phyloP scores from a whole-genome alignment of 208 protist species.

The Trichomonas gallinae region DNA sequence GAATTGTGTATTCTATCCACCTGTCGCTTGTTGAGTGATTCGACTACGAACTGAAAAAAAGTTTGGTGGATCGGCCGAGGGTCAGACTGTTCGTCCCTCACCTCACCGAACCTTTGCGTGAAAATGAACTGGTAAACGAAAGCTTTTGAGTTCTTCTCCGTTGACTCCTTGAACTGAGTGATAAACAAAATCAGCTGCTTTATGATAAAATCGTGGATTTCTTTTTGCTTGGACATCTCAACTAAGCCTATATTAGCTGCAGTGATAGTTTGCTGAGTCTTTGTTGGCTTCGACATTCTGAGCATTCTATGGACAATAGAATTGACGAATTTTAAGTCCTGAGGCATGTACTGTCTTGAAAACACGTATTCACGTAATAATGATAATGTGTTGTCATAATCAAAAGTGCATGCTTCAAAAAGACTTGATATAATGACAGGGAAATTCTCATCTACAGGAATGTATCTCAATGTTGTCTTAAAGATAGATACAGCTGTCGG shows the following conservation, averaged over 20 bases:
- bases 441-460: not conserved
- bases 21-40: not conserved
- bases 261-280: not conserved
- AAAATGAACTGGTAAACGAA: not conserved
- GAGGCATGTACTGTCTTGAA: not conserved
- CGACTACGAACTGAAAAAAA: not conserved
- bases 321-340: not conserved
- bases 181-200: not conserved
- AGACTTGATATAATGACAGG: not conserved
- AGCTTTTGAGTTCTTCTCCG: not conserved
- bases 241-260: not conserved
- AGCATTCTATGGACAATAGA: not conserved
- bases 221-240: not conserved
- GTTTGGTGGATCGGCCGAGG: not conserved
- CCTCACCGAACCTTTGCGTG: not conserved
- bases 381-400: not conserved
- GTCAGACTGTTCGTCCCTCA: not conserved
- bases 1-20: not conserved
- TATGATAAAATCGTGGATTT: not conserved
- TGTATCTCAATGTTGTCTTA: not conserved
- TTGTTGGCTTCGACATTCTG: not conserved
- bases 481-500: not conserved
- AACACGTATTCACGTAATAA: not conserved
- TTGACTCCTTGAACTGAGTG: not conserved
- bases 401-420: not conserved